Percentiles rank a stretch among this genome's conserved stretches.
Evolutionary conservation across 805 yeast species (phyloP).

Genomic region (Ogataea allantospora): DNA sequence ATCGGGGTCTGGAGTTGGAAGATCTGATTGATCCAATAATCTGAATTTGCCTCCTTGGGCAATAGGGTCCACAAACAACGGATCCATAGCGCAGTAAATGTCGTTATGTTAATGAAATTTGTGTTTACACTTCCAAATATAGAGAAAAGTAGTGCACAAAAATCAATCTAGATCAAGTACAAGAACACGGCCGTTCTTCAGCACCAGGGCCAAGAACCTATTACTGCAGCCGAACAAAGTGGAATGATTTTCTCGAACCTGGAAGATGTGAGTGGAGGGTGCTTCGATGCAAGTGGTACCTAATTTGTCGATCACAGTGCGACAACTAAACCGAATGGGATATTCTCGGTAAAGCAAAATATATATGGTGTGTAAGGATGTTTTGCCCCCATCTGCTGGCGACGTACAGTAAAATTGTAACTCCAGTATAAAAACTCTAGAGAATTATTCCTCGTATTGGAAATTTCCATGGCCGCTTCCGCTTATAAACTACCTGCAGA

Average conservation of each 20-base stretch:
- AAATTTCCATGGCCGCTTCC: conserved; percentile 12
- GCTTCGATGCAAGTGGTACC: conserved; percentile 1
- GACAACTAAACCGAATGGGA: background rate
- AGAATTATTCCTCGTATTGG: background rate
- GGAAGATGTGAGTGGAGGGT: too few relatives aligned
- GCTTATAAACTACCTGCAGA: conserved; percentile 13
- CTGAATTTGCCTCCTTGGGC: conserved; percentile 26
- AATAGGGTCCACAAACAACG: conserved; percentile 18
- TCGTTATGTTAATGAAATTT: conserved; percentile 1
- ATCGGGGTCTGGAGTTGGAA: conserved; percentile 34
- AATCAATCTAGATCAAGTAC: background rate
- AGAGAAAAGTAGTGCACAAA: conserved; percentile 8
- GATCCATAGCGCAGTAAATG: conserved; percentile 1
- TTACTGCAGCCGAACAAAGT: too few relatives aligned
- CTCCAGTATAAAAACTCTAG: background rate
- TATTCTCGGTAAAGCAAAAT: background rate
- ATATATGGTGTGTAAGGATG: conserved; percentile 4
- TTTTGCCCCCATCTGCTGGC: conserved; percentile 3
- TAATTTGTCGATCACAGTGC: background rate
- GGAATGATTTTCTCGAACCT: too few relatives aligned
- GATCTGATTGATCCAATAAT: conserved; percentile 22
- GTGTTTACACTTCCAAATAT: conserved; percentile 18
- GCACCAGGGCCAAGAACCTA: too few relatives aligned
- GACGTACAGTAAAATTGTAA: conserved; percentile 3
- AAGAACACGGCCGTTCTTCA: conserved; percentile 4